Conservation (phyloP, 1,139 yeast genomes). For the Kodamaea sp. region DNA sequence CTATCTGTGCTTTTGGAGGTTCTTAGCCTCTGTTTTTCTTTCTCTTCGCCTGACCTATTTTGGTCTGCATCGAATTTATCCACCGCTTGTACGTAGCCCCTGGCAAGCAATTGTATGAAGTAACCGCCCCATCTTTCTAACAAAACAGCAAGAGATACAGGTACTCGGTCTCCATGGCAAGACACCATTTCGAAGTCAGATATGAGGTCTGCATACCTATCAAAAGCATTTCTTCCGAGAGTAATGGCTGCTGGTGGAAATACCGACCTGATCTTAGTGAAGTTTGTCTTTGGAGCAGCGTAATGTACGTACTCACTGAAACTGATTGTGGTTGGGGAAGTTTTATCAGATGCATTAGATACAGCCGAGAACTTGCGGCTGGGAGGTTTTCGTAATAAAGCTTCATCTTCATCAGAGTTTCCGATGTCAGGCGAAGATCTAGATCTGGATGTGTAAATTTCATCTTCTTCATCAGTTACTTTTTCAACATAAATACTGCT, state of each 20-base stretch:
- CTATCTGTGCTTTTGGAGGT: constrained; percentile 11
- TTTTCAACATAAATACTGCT: constrained; percentile 13
- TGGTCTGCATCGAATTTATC: constrained; percentile 46
- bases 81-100: constrained; percentile 63
- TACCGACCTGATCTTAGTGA: constrained; percentile 65
- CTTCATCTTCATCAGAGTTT: constrained; percentile 12
- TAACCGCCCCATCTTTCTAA: constrained; percentile 76
- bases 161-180: constrained; percentile 63
- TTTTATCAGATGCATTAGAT: constrained; percentile 15
- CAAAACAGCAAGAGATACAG: constrained; percentile 59
- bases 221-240: constrained; percentile 71
- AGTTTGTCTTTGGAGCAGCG: constrained; percentile 68
- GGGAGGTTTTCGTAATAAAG: constrained; percentile 5
- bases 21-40: constrained; percentile 2
- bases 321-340: constrained; percentile 29
- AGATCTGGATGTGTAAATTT: constrained; percentile 5
- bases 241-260: constrained; percentile 79
- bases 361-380: constrained; percentile 20
- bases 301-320: constrained; percentile 77
- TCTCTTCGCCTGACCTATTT: constrained; percentile 2
- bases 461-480: constrained; percentile 19
- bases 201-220: constrained; percentile 60
- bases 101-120: constrained; percentile 60
- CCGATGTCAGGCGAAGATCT: constrained; percentile 11
- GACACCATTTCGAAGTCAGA: constrained; percentile 74